A percentile compares a stretch with the other conserved stretches of the same genome.
phyloP scores from a whole-genome alignment of 345 rosid genomes.

The Citrus medica region DNA sequence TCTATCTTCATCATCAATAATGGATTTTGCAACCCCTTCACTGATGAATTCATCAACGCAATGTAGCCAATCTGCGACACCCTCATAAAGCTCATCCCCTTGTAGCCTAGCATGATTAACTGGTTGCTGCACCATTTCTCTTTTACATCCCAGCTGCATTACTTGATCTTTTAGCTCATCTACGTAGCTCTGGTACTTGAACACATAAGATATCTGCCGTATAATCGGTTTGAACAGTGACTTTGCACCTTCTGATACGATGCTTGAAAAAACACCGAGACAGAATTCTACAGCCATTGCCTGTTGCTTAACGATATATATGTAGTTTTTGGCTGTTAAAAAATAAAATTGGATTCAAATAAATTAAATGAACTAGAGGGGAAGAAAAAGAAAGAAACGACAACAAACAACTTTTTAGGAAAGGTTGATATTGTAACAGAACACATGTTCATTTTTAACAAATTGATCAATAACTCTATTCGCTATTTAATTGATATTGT shows the following conservation, averaged over 20 bases:
- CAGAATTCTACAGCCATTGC: background rate
- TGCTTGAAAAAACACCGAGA: background rate
- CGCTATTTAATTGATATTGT: too few relatives aligned
- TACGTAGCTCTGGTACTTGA: conserved; percentile 5
- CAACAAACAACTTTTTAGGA: too few relatives aligned
- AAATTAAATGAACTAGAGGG: too few relatives aligned
- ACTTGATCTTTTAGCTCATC: background rate
- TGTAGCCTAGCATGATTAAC: background rate
- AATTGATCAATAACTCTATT: too few relatives aligned
- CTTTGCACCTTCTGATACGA: background rate
- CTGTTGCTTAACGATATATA: background rate
- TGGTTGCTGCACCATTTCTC: background rate
- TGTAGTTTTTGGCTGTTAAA: too few relatives aligned
- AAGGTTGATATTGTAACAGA: too few relatives aligned
- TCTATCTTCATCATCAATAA: background rate
- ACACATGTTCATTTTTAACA: too few relatives aligned
- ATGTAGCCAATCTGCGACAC: background rate
- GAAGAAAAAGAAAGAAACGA: too few relatives aligned
- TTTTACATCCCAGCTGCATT: background rate
- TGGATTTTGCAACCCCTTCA: background rate
- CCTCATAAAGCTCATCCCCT: background rate
- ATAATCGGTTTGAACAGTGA: background rate
- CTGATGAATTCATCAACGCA: background rate
- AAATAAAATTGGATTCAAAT: too few relatives aligned
- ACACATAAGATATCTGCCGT: background rate